Evolutionary conservation across 495 filamentous ascomycete species (phyloP).

Genomic region (Parathielavia appendiculata): DNA sequence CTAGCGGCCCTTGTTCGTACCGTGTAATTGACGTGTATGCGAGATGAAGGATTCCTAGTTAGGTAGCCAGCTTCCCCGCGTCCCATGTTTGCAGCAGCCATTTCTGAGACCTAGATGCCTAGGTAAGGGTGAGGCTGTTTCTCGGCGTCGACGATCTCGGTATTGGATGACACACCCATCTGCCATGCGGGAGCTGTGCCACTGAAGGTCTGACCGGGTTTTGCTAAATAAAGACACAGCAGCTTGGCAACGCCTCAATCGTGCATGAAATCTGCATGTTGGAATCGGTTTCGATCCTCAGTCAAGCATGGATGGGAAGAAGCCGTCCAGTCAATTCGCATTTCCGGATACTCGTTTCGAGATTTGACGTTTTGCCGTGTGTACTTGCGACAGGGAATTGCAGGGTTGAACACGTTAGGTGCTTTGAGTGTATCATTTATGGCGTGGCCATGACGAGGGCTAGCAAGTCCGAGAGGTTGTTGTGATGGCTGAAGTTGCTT

Average conservation of each 20-base stretch:
- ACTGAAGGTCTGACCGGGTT: neutral
- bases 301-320: neutral
- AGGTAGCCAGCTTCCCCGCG: neutral
- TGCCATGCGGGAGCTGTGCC: neutral
- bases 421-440: constrained; percentile 18
- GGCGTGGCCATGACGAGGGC: constrained; percentile 2
- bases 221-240: constrained; percentile 9
- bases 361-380: constrained; percentile 2
- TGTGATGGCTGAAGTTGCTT: no score
- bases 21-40: no score
- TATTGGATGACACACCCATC: constrained; percentile 8
- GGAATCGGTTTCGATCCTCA: neutral
- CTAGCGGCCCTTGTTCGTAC: no score
- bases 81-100: neutral
- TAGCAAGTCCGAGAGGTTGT: no score
- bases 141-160: neutral
- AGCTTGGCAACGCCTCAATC: constrained; percentile 8
- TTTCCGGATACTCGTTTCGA: neutral
- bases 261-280: neutral
- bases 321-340: neutral
- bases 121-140: neutral
- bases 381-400: neutral
- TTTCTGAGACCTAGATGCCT: neutral
- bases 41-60: neutral
- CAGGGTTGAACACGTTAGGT: neutral